Evolutionary conservation across 352 stramenopile genomes (phyloP).

Genomic region (Phytophthora cajani): DNA sequence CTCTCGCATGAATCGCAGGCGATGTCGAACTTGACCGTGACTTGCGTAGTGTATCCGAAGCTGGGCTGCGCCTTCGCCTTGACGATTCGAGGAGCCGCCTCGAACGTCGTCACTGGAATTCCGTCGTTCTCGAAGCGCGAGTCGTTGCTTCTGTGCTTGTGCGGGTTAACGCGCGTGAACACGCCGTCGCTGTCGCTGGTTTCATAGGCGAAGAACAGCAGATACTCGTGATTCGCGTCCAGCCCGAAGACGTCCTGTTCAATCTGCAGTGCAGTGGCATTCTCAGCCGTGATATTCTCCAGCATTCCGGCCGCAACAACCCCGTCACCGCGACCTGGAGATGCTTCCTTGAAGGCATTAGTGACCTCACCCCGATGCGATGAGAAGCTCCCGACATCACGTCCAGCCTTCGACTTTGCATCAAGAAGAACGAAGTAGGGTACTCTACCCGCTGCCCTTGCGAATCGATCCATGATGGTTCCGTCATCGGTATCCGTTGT

Average conservation of each 20-base stretch:
- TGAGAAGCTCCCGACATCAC: slow-evolving; percentile 18
- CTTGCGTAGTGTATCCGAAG: slow-evolving; percentile 55
- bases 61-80: slow-evolving; percentile 53
- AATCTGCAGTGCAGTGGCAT: slow-evolving; percentile 53
- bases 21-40: slow-evolving; percentile 70
- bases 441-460: slow-evolving; percentile 35
- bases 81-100: slow-evolving; percentile 50
- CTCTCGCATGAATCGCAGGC: slow-evolving; percentile 53
- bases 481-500: background rate
- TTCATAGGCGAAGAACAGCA: slow-evolving; percentile 81
- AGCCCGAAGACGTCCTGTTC: slow-evolving; percentile 50
- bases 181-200: slow-evolving; percentile 69
- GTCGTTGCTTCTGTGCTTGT: slow-evolving; percentile 57
- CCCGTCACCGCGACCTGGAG: slow-evolving; percentile 32
- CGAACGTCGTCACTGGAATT: slow-evolving; percentile 64
- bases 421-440: slow-evolving; percentile 78
- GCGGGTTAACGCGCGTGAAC: slow-evolving; percentile 73
- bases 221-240: slow-evolving; percentile 55
- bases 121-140: slow-evolving; percentile 45
- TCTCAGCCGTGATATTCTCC: slow-evolving; percentile 45
- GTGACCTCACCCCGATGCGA: slow-evolving; percentile 33
- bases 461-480: slow-evolving; percentile 29
- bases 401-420: slow-evolving; percentile 40
- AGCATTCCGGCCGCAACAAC: slow-evolving; percentile 62
- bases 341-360: slow-evolving; percentile 28